Evolutionary conservation across 176 grass and related monocot species (phyloP), one percentile per base, ranked within the genome.

Genomic region (Eleusine indica): DNA sequence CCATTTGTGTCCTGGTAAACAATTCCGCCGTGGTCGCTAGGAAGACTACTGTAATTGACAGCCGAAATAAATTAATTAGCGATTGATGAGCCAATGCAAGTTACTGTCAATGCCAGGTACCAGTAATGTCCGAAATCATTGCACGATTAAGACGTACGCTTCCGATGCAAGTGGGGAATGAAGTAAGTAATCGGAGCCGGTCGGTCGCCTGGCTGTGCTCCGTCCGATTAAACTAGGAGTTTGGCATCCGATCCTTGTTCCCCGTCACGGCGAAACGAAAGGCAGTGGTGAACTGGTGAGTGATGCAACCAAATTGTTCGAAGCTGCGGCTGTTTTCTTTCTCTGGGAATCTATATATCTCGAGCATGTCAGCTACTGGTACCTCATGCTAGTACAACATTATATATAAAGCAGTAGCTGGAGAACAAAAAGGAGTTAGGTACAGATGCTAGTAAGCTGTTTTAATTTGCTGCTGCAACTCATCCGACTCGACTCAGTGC

Each of bases 211-310:
- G 17, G 44, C 17, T 57, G 17, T 8, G 44, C 6, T 42, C 11
- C 9, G 0, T 1, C 11, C 2, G 4, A 57, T 35, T 13, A 52
- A 52, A 65, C 64, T 51, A 69, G 37, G 35, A 11, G 21, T 41
- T 60, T 47, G 35, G 81, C 76, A 89, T 84, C 87, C 19, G 87
- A 80, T 89, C 76, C 87, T 30, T 70, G 81, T 80, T 63, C 80
- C 82, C 81, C 61, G 29, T 73, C 76, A 75, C 29, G 28, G 18
- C 9, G 32, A 78, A 78, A 69, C 3, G n/a, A 52, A 10, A 32
- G 40, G 41, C 16, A 10, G 19, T 25, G 29, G 1, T 7, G 28
- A 2, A 0, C 18, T 16, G 60, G 16, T 18, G 8, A 41, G 4
- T 18, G 75, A 79, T 74, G 75, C 81, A 80, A 79, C 38, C 40